Evolutionary conservation across 331 rosid genomes (phyloP), one percentile per base, ranked within the genome.

Genomic region (Pyracantha coccinea): DNA sequence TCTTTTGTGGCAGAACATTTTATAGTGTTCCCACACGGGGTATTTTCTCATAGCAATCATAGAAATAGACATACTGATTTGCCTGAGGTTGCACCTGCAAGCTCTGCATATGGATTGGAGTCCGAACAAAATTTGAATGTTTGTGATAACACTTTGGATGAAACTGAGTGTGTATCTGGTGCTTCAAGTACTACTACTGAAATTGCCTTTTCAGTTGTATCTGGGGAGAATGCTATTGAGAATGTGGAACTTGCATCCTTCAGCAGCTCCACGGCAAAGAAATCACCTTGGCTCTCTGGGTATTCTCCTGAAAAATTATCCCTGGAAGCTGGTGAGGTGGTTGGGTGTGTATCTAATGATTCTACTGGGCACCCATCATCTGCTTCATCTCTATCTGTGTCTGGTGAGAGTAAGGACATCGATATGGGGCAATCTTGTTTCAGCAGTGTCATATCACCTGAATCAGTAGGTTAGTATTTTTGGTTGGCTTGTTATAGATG

Each of bases 391-490:
- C 16, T 74, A 53, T 44, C 15, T 32, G 65, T 71, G 81, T 74
- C 80, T n/a, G 44, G 81, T 71, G 67, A 77, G 64, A 55, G 67
- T 66, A 74, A 69, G 75, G 76, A 74, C 47, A 54, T 29, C 0
- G 35, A 77, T 28, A 61, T 8, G 55, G 80, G 80, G 74, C 75
- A 67, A 63, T 70, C 63, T 84, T 82, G 88, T 67, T 78, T 78
- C 73, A 57, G 79, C 47, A n/a, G 74, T 69, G 53, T 27, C 58
- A 79, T 71, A 21, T 75, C 85, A 60, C 69, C 66, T 66, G 78
- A 81, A 66, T 79, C 91, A 55, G 47, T 57, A 16, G 97, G 97
- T 92, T 70, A 66, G 87, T 86, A 78, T 81, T 77, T 76, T 69
- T 67, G 31, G 61, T 69, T 57, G 24, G 57, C 45, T 23, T 58